A percentile compares a stretch with the other conserved stretches of the same genome.
These are phyloP conservation scores for Ogataea dorogensis DNA, from an alignment of 805 yeast genomes.

Conservation along the genomic window DNA sequence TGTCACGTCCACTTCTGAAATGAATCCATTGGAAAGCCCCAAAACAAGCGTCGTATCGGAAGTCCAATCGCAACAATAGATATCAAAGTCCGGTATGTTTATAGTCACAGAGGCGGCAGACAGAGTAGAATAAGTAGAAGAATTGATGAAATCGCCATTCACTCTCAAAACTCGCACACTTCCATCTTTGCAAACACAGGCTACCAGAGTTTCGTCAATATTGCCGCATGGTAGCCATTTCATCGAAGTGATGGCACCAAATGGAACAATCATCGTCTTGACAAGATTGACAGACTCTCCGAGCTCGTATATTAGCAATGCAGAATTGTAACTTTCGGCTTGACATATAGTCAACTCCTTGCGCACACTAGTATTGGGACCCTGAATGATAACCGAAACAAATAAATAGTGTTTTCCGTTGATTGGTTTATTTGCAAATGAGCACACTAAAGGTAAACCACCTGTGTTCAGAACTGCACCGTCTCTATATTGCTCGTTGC, in stretches of 20 bases:
- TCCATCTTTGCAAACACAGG: constrained; percentile 32
- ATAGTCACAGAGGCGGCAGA: constrained; percentile 20
- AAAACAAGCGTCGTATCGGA: constrained; percentile 24
- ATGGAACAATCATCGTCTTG: constrained; percentile 21
- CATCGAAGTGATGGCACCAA: constrained; percentile 28
- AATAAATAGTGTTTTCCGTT: constrained; percentile 25
- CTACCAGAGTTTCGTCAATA: constrained; percentile 18
- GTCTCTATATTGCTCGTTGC: constrained; percentile 18
- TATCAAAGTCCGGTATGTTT: constrained; percentile 18
- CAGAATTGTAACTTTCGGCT: constrained; percentile 17
- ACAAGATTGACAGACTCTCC: constrained; percentile 8
- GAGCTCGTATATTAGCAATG: constrained; percentile 25
- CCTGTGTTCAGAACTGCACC: constrained; percentile 33
- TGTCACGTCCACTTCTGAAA: constrained; percentile 28
- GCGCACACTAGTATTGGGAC: constrained; percentile 11
- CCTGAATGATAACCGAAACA: constrained; percentile 24
- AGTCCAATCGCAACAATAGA: constrained; percentile 30
- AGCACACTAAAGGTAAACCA: constrained; percentile 28
- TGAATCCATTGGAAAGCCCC: constrained; percentile 30
- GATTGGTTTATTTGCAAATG: constrained; percentile 27
- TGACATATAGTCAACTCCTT: constrained; percentile 19
- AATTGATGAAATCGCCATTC: constrained; percentile 11
- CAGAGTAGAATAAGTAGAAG: constrained; percentile 12
- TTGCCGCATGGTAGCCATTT: constrained; percentile 26
- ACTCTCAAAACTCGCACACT: constrained; percentile 26